Evolutionary conservation across 768 basidiomycete genomes (phyloP).

Genomic region (Mycena capillaripes): DNA sequence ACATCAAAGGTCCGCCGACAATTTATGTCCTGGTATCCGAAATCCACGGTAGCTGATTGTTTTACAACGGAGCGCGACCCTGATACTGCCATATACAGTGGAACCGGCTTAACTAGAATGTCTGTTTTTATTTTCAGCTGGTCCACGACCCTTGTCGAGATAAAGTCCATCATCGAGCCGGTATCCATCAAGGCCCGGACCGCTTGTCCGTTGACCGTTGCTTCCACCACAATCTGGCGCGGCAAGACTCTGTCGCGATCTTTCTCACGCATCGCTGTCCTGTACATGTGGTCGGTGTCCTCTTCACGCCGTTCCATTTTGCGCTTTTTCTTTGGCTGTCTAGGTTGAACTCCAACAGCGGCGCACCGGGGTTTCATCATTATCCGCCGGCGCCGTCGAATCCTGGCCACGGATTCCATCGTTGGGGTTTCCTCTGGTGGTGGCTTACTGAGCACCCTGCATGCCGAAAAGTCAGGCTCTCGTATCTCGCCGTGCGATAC

Average conservation of each 20-base stretch:
- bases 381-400: neutral
- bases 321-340: neutral
- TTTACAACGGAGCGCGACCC: constrained; percentile 50
- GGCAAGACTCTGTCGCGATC: constrained; percentile 13
- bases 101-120: constrained; percentile 43
- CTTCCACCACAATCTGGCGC: neutral
- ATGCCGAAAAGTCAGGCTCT: neutral
- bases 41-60: constrained; percentile 26
- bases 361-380: neutral
- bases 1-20: constrained; percentile 36
- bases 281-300: neutral
- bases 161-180: constrained; percentile 47
- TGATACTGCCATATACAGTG: constrained; percentile 45
- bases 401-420: constrained; percentile 1
- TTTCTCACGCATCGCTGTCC: constrained; percentile 3
- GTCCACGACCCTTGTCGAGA: constrained; percentile 47
- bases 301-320: neutral
- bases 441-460: neutral
- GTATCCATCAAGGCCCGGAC: constrained; percentile 17
- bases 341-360: no score
- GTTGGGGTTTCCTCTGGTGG: constrained; percentile 2
- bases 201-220: neutral
- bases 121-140: constrained; percentile 42
- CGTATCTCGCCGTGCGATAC: constrained; percentile 11
- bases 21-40: constrained; percentile 44